phyloP scores from a whole-genome alignment of 768 basidiomycete species.

The Podaxis rugospora region DNA sequence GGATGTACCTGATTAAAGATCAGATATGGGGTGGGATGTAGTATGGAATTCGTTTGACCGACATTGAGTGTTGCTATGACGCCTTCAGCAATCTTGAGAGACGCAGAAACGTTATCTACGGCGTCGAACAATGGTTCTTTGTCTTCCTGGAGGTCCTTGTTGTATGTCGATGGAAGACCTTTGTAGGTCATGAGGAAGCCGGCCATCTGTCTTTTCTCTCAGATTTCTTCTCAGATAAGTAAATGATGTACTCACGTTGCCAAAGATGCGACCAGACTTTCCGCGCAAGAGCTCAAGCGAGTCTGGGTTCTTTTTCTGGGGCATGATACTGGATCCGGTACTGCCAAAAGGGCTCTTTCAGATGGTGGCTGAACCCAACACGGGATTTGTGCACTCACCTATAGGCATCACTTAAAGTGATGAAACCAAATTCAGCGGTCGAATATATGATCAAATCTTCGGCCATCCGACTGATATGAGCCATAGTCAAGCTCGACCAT shows the following conservation, averaged over 20 bases:
- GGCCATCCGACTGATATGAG: slow-evolving; percentile 89
- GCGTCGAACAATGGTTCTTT: slow-evolving; percentile 97
- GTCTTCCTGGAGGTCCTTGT: slow-evolving; percentile 98
- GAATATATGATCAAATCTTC: slow-evolving; percentile 98
- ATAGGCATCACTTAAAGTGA: slow-evolving; percentile 93
- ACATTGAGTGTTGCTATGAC: slow-evolving; percentile 90
- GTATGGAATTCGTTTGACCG: slow-evolving; percentile 19
- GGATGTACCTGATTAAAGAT: slow-evolving; percentile 62
- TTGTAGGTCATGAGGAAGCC: slow-evolving; percentile 98
- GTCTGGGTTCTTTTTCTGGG: slow-evolving; percentile 99
- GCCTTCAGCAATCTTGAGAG: slow-evolving; percentile 89
- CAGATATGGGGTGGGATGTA: neutral
- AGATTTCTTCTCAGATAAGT: neutral
- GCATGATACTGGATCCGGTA: slow-evolving; percentile 99
- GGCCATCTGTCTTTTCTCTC: slow-evolving; percentile 60
- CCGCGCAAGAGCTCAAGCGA: slow-evolving; percentile 93
- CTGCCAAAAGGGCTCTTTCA: slow-evolving; percentile 32
- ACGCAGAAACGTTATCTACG: slow-evolving; percentile 87
- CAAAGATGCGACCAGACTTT: slow-evolving; percentile 92
- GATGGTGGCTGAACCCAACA: neutral
- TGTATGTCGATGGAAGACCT: slow-evolving; percentile 98
- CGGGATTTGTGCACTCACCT: slow-evolving; percentile 43
- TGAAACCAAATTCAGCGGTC: slow-evolving; percentile 94
- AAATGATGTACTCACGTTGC: slow-evolving; percentile 53
- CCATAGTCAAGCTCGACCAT: slow-evolving; percentile 92